phyloP scores from a whole-genome alignment of 306 rosid species.

The Cicer cuneatum region DNA sequence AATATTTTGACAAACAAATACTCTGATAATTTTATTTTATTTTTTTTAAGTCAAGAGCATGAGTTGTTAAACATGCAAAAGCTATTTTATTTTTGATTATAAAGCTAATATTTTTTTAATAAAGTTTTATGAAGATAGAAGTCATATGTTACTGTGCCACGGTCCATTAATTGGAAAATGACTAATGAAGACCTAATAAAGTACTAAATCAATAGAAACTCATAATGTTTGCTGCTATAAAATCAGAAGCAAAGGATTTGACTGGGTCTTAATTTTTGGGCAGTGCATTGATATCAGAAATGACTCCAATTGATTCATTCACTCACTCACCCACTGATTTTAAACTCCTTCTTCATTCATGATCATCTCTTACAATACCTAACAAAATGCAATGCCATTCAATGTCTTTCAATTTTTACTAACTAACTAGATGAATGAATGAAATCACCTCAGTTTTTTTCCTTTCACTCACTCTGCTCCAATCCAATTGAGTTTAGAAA shows the following conservation, averaged over 20 bases:
- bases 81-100: not conserved
- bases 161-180: not conserved
- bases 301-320: conserved; percentile 7
- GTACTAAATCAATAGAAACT: conserved; percentile 1
- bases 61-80: not conserved
- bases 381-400: conserved; percentile 45
- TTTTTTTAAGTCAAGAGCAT: no score
- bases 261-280: conserved; percentile 30
- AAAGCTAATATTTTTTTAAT: not conserved
- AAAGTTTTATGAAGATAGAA: no score
- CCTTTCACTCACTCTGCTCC: conserved; percentile 31
- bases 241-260: conserved; percentile 36
- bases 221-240: conserved; percentile 37
- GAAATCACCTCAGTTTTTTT: conserved; percentile 20
- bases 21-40: no score
- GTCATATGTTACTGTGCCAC: not conserved
- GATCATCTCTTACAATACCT: conserved; percentile 46
- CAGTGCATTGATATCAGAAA: conserved; percentile 49
- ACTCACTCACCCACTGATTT: conserved; percentile 40
- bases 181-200: conserved; percentile 23
- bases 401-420: conserved; percentile 26
- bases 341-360: conserved; percentile 42
- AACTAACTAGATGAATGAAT: conserved; percentile 4
- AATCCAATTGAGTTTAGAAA: conserved; percentile 40
- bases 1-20: no score